phyloP scores from a whole-genome alignment of 805 yeast species.

The Brettanomyces custersianus region DNA sequence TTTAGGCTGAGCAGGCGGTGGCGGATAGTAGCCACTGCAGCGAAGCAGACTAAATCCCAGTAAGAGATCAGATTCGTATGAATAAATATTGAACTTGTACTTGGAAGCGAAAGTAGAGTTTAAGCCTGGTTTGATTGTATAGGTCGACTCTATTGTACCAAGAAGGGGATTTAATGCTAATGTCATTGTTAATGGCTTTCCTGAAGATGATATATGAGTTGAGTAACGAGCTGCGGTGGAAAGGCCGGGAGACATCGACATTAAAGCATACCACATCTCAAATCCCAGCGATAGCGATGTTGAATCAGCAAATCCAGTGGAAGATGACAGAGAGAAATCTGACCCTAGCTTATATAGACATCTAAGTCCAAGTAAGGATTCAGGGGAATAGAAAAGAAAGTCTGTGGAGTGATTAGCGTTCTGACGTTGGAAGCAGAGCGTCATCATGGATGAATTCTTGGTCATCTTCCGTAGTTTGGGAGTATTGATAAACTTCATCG shows the following conservation, averaged over 20 bases:
- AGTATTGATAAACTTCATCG: slow-evolving; percentile 68
- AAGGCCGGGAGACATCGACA: slow-evolving; percentile 80
- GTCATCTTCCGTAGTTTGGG: slow-evolving; percentile 22
- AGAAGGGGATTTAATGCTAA: slow-evolving; percentile 79
- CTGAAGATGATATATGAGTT: slow-evolving; percentile 69
- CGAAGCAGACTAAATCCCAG: slow-evolving; percentile 83
- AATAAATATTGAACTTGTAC: slow-evolving; percentile 84
- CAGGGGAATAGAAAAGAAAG: slow-evolving; percentile 73
- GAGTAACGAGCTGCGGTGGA: slow-evolving; percentile 81
- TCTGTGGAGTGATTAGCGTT: slow-evolving; percentile 60
- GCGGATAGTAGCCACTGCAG: slow-evolving; percentile 1
- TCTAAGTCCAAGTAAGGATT: slow-evolving; percentile 73
- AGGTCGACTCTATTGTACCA: slow-evolving; percentile 84
- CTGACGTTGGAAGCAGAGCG: slow-evolving; percentile 64
- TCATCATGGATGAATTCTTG: slow-evolving; percentile 37
- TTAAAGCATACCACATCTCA: slow-evolving; percentile 82
- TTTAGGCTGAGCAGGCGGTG: not conserved
- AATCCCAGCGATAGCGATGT: slow-evolving; percentile 64
- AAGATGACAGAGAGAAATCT: slow-evolving; percentile 5
- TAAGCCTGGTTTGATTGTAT: slow-evolving; percentile 72
- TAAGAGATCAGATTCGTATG: slow-evolving; percentile 79
- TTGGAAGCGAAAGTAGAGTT: slow-evolving; percentile 72
- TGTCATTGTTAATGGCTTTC: slow-evolving; percentile 84
- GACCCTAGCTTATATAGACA: slow-evolving; percentile 58
- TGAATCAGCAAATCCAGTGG: slow-evolving; percentile 10